A percentile compares a stretch with the other conserved stretches of the same genome.
phyloP scores from a whole-genome alignment of 768 basidiomycete species.

The Mycena leptocephala region DNA sequence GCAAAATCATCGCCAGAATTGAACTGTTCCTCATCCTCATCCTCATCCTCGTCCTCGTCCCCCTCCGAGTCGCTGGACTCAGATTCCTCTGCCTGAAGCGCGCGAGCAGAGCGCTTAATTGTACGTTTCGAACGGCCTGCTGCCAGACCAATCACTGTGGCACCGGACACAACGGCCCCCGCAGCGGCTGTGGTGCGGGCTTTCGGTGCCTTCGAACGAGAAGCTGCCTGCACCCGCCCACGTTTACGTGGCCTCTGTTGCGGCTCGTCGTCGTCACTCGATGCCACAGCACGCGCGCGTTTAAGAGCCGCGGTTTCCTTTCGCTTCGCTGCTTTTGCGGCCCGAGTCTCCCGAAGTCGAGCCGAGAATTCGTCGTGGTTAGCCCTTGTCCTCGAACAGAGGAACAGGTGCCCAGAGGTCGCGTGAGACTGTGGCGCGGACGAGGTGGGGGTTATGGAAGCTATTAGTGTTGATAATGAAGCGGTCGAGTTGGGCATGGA shows the following conservation, averaged over 20 bases:
- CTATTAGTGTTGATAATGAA: not conserved
- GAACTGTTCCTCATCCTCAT: no score
- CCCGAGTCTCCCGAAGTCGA: constrained; percentile 2
- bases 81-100: not conserved
- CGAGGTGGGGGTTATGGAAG: not conserved
- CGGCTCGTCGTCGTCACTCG: not conserved
- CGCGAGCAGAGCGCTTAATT: not conserved
- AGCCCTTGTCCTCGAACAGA: not conserved
- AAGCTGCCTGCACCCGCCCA: not conserved
- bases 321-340: not conserved
- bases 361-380: not conserved
- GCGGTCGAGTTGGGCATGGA: not conserved
- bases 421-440: constrained; percentile 1
- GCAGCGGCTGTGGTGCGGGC: constrained; percentile 1
- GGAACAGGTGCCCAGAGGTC: not conserved
- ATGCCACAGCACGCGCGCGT: not conserved
- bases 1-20: not conserved
- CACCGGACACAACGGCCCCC: not conserved
- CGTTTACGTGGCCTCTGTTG: not conserved
- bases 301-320: not conserved
- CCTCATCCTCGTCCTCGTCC: no score
- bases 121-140: not conserved
- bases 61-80: no score
- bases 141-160: not conserved
- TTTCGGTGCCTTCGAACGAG: not conserved